phyloP scores from a whole-genome alignment of 768 basidiomycete species.

The Hebeloma cylindrosporum region DNA sequence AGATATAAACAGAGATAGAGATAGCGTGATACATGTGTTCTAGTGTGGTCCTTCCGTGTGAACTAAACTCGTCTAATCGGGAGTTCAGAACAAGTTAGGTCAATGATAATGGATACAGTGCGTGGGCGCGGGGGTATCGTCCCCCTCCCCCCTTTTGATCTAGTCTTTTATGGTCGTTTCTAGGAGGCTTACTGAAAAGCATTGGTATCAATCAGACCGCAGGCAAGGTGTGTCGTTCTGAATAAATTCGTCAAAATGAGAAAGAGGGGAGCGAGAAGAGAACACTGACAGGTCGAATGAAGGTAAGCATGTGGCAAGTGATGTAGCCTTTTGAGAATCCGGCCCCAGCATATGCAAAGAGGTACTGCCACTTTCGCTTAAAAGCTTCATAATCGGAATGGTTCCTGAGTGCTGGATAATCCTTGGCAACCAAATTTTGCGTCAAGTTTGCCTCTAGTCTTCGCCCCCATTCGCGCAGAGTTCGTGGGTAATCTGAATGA shows the following conservation, averaged over 20 bases:
- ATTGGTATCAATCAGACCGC: slow-evolving; percentile 43
- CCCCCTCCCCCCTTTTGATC: slow-evolving; percentile 3
- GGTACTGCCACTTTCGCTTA: slow-evolving; percentile 82
- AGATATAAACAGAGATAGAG: too few relatives aligned
- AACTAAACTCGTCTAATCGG: slow-evolving; percentile 16
- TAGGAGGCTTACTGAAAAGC: neutral
- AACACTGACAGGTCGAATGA: slow-evolving; percentile 57
- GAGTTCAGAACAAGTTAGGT: slow-evolving; percentile 13
- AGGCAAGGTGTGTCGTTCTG: slow-evolving; percentile 51
- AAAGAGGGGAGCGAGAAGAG: slow-evolving; percentile 2
- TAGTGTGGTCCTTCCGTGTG: slow-evolving; percentile 19
- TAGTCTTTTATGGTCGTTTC: too few relatives aligned
- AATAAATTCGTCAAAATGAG: neutral
- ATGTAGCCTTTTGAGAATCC: slow-evolving; percentile 82
- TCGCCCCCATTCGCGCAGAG: slow-evolving; percentile 88
- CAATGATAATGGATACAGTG: slow-evolving; percentile 23
- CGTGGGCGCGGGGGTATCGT: slow-evolving; percentile 10
- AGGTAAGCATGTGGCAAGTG: slow-evolving; percentile 80
- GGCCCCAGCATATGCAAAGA: slow-evolving; percentile 79
- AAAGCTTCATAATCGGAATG: slow-evolving; percentile 61
- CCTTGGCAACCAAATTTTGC: slow-evolving; percentile 55
- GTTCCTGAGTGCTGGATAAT: slow-evolving; percentile 62
- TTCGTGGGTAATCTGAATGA: slow-evolving; percentile 75
- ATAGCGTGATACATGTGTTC: slow-evolving; percentile 18
- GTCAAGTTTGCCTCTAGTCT: slow-evolving; percentile 67